Conservation (phyloP, 2,329 filamentous ascomycete genomes). For the Curvularia lunata region DNA sequence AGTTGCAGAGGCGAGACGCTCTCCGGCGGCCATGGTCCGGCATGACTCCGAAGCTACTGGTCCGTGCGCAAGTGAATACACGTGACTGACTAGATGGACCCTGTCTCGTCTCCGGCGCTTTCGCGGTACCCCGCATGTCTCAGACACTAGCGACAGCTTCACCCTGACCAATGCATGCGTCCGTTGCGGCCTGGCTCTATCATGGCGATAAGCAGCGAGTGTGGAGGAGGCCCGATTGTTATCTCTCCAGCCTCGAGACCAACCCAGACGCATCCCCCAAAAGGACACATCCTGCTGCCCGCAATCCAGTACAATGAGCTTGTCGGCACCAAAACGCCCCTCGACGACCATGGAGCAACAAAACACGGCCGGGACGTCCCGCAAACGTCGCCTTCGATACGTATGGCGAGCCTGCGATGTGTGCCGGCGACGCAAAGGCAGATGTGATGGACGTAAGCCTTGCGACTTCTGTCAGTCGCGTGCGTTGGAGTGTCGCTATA, state of each 20-base stretch:
- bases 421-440: conserved; percentile 2
- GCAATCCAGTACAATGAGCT: background rate
- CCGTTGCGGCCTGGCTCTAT: background rate
- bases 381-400: conserved; percentile 3
- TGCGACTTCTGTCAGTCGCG: conserved; percentile 1
- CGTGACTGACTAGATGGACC: background rate
- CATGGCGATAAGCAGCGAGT: background rate
- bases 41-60: background rate
- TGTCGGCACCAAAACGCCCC: background rate
- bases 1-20: background rate
- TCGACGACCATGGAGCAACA: conserved; percentile 1
- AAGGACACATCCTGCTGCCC: background rate
- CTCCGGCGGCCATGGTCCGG: conserved; percentile 1
- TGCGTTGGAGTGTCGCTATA: conserved; percentile 1
- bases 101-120: background rate
- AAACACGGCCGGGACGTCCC: background rate
- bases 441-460: conserved; percentile 1
- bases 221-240: conserved; percentile 1
- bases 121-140: background rate
- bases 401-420: conserved; percentile 3
- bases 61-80: background rate
- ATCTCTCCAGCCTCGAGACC: conserved; percentile 1
- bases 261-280: background rate
- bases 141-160: background rate
- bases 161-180: background rate